Evolutionary conservation across 139 green algal species (phyloP).

Genomic region (Auxenochlorella pyrenoidosa): DNA sequence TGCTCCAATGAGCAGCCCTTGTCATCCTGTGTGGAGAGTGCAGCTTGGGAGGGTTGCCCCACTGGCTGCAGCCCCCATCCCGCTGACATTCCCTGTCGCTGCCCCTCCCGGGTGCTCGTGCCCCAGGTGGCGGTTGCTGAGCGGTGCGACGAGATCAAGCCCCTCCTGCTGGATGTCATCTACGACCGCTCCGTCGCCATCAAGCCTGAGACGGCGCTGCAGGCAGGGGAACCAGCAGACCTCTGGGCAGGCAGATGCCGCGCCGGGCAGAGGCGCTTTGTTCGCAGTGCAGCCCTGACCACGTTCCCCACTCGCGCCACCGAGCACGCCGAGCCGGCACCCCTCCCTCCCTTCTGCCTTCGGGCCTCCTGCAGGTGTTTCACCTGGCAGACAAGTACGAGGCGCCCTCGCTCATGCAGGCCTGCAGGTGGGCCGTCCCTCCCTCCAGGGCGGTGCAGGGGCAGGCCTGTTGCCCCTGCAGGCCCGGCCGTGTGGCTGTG

Average conservation of each 20-base stretch:
- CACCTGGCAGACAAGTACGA: conserved; percentile 27
- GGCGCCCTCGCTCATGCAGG: conserved; percentile 14
- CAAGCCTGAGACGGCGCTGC: neutral
- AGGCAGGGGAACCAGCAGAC: neutral
- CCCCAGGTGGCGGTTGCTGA: conserved; percentile 4
- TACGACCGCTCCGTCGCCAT: conserved; percentile 4
- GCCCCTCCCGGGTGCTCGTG: neutral
- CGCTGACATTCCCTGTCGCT: neutral
- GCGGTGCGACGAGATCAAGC: neutral
- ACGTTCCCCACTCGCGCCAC: no score
- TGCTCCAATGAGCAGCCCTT: no score
- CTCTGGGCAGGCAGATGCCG: no score
- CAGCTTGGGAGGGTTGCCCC: no score
- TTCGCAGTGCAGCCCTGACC: no score
- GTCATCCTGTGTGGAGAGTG: no score
- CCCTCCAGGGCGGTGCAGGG: no score
- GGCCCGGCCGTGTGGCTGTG: no score
- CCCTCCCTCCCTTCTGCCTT: neutral
- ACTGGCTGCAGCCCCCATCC: neutral
- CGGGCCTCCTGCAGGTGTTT: conserved; percentile 11
- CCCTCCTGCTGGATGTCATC: conserved; percentile 10
- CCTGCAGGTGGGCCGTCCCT: neutral
- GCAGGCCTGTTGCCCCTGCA: no score
- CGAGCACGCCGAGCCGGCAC: neutral
- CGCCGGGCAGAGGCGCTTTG: no score